phyloP scores from a whole-genome alignment of 106 monocot species.

The Narthecium ossifragum region DNA sequence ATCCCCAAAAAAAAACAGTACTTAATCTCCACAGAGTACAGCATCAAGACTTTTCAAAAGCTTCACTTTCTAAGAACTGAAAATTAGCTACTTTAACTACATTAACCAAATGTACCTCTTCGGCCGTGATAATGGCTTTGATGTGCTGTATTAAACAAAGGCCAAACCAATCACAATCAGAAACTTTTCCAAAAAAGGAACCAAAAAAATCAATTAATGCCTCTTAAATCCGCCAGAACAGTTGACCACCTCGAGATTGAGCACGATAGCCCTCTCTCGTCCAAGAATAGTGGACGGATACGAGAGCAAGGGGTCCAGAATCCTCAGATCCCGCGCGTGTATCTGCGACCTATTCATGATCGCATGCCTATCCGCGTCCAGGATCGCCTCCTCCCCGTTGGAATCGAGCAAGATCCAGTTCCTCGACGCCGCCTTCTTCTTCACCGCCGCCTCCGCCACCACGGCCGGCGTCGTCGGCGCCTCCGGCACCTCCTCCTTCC shows the following conservation, averaged over 20 bases:
- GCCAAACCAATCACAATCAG: conserved; percentile 3
- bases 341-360: conserved; percentile 93
- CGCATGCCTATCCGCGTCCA: conserved; percentile 88
- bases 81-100: no score
- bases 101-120: conserved; percentile 60
- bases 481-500: not conserved
- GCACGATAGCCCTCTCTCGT: conserved; percentile 84
- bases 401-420: conserved; percentile 77
- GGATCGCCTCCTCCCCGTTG: conserved; percentile 45
- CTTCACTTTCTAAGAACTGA: no score
- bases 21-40: no score
- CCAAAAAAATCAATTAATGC: not conserved
- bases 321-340: conserved; percentile 77
- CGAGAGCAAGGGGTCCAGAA: conserved; percentile 79
- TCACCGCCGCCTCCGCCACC: conserved; percentile 16
- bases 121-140: conserved; percentile 88
- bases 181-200: not conserved
- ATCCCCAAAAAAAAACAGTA: not conserved
- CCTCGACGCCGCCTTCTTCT: conserved; percentile 57
- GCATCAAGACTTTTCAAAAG: no score
- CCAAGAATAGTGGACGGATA: conserved; percentile 91
- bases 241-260: conserved; percentile 80
- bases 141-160: conserved; percentile 57
- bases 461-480: conserved; percentile 11
- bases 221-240: not conserved